phyloP scores from a whole-genome alignment of 2,329 filamentous ascomycete genomes.

The Akanthomyces dipterigenus region DNA sequence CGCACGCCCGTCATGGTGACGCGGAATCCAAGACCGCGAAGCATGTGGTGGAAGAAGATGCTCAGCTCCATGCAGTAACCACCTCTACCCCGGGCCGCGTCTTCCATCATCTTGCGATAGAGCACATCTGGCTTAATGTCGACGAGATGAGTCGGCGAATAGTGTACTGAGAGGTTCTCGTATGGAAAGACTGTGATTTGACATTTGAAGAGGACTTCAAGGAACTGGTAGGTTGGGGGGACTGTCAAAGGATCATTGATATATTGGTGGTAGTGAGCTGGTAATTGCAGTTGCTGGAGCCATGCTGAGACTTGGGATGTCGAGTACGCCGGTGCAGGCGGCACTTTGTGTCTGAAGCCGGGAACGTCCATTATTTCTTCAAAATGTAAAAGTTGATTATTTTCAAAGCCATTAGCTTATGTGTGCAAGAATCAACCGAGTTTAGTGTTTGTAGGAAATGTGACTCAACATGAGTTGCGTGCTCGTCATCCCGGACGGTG shows the following conservation, averaged over 20 bases:
- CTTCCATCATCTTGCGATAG: conserved; percentile 42
- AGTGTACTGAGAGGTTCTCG: conserved; percentile 51
- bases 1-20: conserved; percentile 52
- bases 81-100: conserved; percentile 35
- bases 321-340: background rate
- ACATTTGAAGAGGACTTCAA: background rate
- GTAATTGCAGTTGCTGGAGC: background rate
- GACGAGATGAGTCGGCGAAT: conserved; percentile 33
- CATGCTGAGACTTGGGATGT: background rate
- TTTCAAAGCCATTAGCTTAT: background rate
- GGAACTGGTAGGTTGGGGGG: background rate
- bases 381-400: background rate
- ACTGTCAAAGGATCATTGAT: background rate
- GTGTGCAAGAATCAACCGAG: background rate
- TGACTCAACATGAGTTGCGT: conserved; percentile 1
- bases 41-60: conserved; percentile 47
- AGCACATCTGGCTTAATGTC: conserved; percentile 38
- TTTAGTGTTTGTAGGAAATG: background rate
- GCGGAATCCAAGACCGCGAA: conserved; percentile 42
- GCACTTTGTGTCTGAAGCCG: background rate
- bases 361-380: background rate
- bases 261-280: background rate
- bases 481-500: background rate
- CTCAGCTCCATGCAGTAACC: conserved; percentile 57
- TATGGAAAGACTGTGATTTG: conserved; percentile 37